Evolutionary conservation across 768 basidiomycete species (phyloP), one percentile per base, ranked within the genome.

Genomic region (Mycena metata): DNA sequence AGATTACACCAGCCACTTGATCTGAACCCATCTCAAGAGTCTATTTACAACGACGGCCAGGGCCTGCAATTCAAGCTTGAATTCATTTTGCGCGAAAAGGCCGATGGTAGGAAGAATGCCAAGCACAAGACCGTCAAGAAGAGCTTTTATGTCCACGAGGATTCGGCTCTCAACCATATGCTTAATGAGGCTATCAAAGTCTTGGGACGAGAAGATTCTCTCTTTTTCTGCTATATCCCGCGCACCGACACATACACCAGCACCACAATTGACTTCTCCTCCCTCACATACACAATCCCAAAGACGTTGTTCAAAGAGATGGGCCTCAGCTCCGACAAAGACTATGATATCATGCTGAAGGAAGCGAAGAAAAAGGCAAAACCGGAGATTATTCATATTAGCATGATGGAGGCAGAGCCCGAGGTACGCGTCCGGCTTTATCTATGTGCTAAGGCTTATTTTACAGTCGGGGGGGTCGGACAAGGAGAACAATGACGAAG

Each of bases 91-190:
- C 30, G 7, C 6, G 36, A 6, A 12, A 36, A 6, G 6, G 13
- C 43, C 35, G 15, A 19, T 11, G 12, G 15, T 24, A 3, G 57
- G 30, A 21, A 17, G 23, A 58, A 58, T 12, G 43, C 24, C 2
- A 58, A 58, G 19, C 42, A 16, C 10, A 9, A 24, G 9, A 26
- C 15, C 8, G 19, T 45, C 10, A 58, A 58, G 42, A 58, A 58
- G 17, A 26, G 15, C 42, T 46, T 58, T 24, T 58, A 45, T 46
- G 26, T 58, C 4, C 57, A 58, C 43, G 57, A 58, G 26, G 16
- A 43, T 17, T 24, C 57, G 13, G 43, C 45, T 9, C 42, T 58
- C 17, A 17, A 30, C 43, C 24, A 52, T n/a, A 52, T 52, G 51
- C 51, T 52, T 7, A 19, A n/a, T 33, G 42, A 21, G 3, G 19